phyloP scores from a whole-genome alignment of 352 stramenopile genomes.

The Phytophthora cactorum region DNA sequence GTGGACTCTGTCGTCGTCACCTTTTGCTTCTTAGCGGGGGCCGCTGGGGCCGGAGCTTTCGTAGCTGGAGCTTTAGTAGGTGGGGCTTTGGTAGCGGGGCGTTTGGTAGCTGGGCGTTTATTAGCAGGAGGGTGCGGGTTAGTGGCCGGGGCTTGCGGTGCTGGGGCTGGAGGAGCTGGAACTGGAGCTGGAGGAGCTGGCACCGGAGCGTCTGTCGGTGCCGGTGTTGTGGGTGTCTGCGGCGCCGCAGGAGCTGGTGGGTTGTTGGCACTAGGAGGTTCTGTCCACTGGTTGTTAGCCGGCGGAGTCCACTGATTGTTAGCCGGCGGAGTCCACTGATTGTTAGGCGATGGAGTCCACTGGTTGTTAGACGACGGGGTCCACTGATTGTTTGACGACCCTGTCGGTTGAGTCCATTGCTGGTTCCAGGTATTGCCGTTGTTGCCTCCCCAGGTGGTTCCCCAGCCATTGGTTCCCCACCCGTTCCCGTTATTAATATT shows the following conservation, averaged over 20 bases:
- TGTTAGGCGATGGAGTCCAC: constrained; percentile 12
- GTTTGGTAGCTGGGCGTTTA: neutral
- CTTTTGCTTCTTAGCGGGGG: constrained; percentile 28
- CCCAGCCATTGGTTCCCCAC: constrained; percentile 27
- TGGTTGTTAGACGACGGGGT: constrained; percentile 11
- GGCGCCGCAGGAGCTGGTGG: constrained; percentile 6
- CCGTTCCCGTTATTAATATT: constrained; percentile 23
- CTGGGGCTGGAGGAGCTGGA: neutral
- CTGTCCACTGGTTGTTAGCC: constrained; percentile 19
- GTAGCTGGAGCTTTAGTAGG: constrained; percentile 2
- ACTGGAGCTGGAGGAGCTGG: constrained; percentile 4
- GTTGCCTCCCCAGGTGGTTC: constrained; percentile 6
- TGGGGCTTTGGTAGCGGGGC: neutral
- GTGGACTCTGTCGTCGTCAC: neutral
- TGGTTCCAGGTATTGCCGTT: constrained; percentile 9
- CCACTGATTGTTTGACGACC: constrained; percentile 13
- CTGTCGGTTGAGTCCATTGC: constrained; percentile 11
- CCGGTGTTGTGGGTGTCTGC: neutral
- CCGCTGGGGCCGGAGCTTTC: constrained; percentile 13
- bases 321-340: no score
- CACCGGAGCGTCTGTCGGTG: no score
- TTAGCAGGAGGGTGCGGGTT: neutral
- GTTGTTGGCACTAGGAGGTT: constrained; percentile 14
- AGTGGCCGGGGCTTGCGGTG: neutral
- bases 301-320: constrained; percentile 12